Percentiles rank a stretch among this genome's conserved stretches.
Conservation (phyloP, 129 eudicot genomes). For the Flaveria bidentis region DNA sequence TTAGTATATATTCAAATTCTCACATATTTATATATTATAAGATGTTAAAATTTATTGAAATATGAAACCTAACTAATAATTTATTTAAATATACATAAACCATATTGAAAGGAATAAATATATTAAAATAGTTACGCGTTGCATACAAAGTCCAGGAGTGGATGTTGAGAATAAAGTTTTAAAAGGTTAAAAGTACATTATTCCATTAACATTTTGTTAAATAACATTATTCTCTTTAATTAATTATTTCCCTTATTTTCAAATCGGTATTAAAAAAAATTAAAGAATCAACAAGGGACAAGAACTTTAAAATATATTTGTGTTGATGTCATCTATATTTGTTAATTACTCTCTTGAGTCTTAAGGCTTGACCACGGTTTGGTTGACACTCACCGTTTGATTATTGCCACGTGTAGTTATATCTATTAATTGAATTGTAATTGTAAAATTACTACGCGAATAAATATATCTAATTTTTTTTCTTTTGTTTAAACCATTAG, state of each 20-base stretch:
- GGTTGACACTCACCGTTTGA: slow-evolving; percentile 10
- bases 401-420: neutral
- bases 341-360: neutral
- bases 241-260: neutral
- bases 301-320: neutral
- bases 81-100: neutral
- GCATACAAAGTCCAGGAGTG: neutral
- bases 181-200: slow-evolving; percentile 9
- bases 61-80: neutral
- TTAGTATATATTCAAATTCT: neutral
- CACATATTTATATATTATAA: neutral
- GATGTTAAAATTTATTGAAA: neutral
- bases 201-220: slow-evolving; percentile 10
- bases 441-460: neutral
- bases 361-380: slow-evolving; percentile 5
- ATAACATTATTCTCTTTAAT: slow-evolving; percentile 10
- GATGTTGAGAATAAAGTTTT: slow-evolving; percentile 7
- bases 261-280: neutral
- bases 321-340: slow-evolving; percentile 5
- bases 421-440: too few species aligned
- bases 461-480: too few species aligned
- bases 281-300: neutral
- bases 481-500: too few species aligned
- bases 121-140: neutral
- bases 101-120: neutral